Evolutionary conservation across 2,329 filamentous ascomycete species (phyloP).

Genomic region (Cladosporium velox): DNA sequence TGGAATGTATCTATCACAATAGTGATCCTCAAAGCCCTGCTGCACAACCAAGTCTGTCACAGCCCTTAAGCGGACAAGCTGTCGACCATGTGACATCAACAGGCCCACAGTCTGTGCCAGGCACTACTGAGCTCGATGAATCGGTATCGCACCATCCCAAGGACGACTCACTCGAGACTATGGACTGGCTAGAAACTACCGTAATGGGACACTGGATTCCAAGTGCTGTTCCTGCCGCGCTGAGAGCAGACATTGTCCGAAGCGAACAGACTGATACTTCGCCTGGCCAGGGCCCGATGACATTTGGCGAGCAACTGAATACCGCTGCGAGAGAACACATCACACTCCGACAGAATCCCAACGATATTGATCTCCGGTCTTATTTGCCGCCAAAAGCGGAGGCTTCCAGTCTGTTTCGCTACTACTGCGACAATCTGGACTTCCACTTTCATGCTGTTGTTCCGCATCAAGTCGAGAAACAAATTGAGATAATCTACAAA

Average conservation of each 20-base stretch:
- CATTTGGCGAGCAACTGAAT: not conserved
- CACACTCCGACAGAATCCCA: not conserved
- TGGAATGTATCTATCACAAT: conserved; percentile 9
- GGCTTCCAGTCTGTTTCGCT: not conserved
- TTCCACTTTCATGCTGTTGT: conserved; percentile 3
- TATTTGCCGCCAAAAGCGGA: conserved; percentile 2
- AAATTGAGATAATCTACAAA: conserved; percentile 2
- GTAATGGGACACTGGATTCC: conserved; percentile 15
- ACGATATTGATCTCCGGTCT: not conserved
- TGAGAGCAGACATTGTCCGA: not conserved
- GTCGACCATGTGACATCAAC: not conserved
- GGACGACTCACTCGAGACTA: conserved; percentile 1
- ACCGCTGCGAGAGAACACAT: not conserved
- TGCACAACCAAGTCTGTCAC: not conserved
- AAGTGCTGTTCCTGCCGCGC: not conserved
- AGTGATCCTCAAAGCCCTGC: not conserved
- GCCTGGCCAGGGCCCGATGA: not conserved
- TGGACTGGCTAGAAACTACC: conserved; percentile 9
- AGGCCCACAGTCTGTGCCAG: not conserved
- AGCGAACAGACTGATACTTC: not conserved
- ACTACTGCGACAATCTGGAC: conserved; percentile 9
- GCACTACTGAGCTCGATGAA: not conserved
- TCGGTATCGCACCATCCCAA: not conserved
- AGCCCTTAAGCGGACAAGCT: not conserved
- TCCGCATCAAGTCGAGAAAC: not conserved